phyloP scores from a whole-genome alignment of 148 eudicot species.

The Fagopyrum tataricum region DNA sequence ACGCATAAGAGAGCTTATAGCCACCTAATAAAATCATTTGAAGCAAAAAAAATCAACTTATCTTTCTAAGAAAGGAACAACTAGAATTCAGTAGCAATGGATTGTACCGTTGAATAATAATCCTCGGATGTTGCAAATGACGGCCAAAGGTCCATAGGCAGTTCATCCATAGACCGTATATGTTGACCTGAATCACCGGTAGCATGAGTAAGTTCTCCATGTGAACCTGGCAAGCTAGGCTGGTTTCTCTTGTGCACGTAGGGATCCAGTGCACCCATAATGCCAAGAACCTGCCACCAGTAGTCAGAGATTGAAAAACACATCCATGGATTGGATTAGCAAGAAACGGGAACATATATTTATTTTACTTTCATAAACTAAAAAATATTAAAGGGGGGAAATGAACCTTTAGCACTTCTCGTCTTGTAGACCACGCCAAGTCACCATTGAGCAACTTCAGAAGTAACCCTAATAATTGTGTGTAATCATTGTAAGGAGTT shows the following conservation, averaged over 20 bases:
- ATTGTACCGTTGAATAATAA: conserved; percentile 79
- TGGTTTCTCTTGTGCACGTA: conserved; percentile 92
- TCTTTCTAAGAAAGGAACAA: conserved; percentile 9
- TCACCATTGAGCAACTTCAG: conserved; percentile 90
- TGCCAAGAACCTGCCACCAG: conserved; percentile 72
- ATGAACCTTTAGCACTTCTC: conserved; percentile 84
- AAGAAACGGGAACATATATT: neutral
- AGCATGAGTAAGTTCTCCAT: conserved; percentile 66
- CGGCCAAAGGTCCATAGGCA: conserved; percentile 95
- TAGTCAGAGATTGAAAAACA: neutral
- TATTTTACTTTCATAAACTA: conserved; percentile 3
- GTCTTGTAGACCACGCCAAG: conserved; percentile 92
- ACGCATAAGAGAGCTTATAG: conserved; percentile 94
- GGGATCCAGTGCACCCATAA: conserved; percentile 98
- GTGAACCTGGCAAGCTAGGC: conserved; percentile 67
- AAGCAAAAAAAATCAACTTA: neutral
- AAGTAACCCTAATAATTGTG: conserved; percentile 74
- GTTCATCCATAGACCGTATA: conserved; percentile 74
- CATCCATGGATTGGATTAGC: neutral
- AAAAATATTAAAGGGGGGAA: neutral
- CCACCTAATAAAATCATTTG: conserved; percentile 48
- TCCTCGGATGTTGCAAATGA: conserved; percentile 95
- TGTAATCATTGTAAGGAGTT: conserved; percentile 83
- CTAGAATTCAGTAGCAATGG: neutral
- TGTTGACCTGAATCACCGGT: conserved; percentile 76